Base-by-base conservation (phyloP, 257 asterid species). In the Jaltomata sinuosa region DNA sequence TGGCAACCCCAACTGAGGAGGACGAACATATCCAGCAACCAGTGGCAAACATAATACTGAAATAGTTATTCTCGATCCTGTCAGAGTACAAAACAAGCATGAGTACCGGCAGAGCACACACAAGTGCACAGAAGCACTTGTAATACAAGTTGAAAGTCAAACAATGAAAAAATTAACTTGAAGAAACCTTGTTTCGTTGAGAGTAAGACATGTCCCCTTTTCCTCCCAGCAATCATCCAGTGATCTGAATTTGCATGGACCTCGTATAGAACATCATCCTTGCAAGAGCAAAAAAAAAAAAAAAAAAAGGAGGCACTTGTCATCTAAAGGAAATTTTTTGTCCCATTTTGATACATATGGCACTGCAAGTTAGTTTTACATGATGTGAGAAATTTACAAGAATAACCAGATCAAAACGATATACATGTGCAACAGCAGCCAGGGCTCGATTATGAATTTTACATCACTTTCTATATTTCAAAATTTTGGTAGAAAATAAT, bases 201-300 rank as follows among this genome's bases (percentile, higher is more conserved):
- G 86, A 97, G 98, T 18, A 92, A 83, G 3, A 87, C 88, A 80
- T 94, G 92, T 64, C 99, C 99, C 85, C 97, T 88, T 90, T 95
- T 97, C 84, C 98, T 90, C 85, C 99, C 99, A 68, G 99, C 99
- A 86, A 95, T 89, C 99, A 97, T 97, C 99, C 99, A 97, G 91
- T 92, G 95, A 88, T 93, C 97, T 31, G 95, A 83, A 87, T 91
- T 95, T 68, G 93, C 93, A 82, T 89, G 92, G 81, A 97, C 94
- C 89, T 97, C 99, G 79, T 92, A 97, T 61, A 97, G 84, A 65
- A 97, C 96, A 88, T 94, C 98, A 50, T 92, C 97, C 97, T 94
- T 47, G 78, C 81, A 82, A 78, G 81, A 42, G 47, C 80, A 69
- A 42, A 82, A 68, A 53, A n/a, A n/a, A n/a, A n/a, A n/a, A n/a